phyloP scores from a whole-genome alignment of 805 yeast species.

The Dipodascus albidus region DNA sequence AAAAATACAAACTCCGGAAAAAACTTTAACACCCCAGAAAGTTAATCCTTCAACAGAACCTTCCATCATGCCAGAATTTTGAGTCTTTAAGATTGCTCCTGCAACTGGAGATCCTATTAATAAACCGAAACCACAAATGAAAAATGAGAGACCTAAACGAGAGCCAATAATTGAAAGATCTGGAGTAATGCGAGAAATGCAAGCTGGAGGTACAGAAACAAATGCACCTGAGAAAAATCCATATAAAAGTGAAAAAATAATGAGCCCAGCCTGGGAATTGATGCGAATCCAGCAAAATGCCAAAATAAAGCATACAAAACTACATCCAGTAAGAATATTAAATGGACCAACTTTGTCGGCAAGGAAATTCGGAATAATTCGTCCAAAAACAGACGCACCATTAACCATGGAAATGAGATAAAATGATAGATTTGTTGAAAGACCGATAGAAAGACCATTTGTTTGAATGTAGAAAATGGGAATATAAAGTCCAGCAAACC shows the following conservation, averaged over 20 bases:
- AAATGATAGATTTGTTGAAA: constrained; percentile 15
- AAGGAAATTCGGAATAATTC: constrained; percentile 35
- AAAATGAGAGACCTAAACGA: constrained; percentile 51
- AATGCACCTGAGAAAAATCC: constrained; percentile 25
- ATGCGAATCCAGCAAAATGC: constrained; percentile 15
- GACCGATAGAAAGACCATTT: constrained; percentile 18
- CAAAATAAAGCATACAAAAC: constrained; percentile 7
- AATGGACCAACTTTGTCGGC: constrained; percentile 39
- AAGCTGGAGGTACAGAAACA: constrained; percentile 24
- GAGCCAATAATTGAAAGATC: constrained; percentile 33
- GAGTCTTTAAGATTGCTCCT: constrained; percentile 17
- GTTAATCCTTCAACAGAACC: neutral
- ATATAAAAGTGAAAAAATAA: constrained; percentile 21
- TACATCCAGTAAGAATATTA: constrained; percentile 27
- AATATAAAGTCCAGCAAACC: constrained; percentile 31
- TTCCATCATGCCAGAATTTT: neutral
- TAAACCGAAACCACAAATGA: constrained; percentile 41
- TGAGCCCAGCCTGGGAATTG: constrained; percentile 17
- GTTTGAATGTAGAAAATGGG: constrained; percentile 26
- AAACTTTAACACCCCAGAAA: neutral
- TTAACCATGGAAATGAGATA: constrained; percentile 23
- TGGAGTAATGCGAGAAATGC: constrained; percentile 19
- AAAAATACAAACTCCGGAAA: neutral
- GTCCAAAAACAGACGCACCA: constrained; percentile 34
- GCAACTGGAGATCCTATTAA: constrained; percentile 23